Evolutionary conservation across 108 stramenopile genomes (phyloP).

Genomic region (Nannochloropsis granulata): DNA sequence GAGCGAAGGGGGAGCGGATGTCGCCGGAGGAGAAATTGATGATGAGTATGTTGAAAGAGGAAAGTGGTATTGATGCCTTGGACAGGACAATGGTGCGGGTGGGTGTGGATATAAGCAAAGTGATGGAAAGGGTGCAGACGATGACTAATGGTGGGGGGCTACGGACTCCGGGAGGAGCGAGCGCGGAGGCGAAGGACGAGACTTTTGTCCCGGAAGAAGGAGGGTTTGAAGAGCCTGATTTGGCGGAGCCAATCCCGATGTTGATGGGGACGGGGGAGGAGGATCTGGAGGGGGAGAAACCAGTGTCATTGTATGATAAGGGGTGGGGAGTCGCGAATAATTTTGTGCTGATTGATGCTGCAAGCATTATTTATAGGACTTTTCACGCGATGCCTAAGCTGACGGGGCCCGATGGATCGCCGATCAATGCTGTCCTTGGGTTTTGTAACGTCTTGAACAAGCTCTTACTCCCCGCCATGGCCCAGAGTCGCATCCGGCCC

Average conservation of each 20-base stretch:
- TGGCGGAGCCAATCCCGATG: not conserved
- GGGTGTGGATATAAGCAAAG: not conserved
- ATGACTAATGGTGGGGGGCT: not conserved
- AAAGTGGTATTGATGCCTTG: not conserved
- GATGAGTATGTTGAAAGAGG: not conserved
- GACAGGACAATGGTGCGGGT: not conserved
- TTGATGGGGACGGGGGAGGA: not conserved
- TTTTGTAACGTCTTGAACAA: slow-evolving; percentile 71
- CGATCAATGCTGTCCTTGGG: slow-evolving; percentile 61
- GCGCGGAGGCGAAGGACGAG: not conserved
- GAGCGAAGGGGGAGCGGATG: not conserved
- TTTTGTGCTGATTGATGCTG: slow-evolving; percentile 60
- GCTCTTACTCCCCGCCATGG: slow-evolving; percentile 41
- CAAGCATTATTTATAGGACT: slow-evolving; percentile 64
- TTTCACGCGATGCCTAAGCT: slow-evolving; percentile 68
- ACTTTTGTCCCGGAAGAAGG: not conserved
- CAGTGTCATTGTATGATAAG: not conserved
- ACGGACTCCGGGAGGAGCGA: not conserved
- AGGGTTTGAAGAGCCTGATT: not conserved
- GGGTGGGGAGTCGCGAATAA: not conserved
- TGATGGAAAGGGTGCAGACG: not conserved
- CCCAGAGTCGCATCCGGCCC: slow-evolving; percentile 49
- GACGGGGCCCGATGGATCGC: slow-evolving; percentile 61
- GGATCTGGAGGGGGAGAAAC: not conserved
- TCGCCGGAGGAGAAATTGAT: not conserved